These are phyloP conservation scores for Pestalotiopsis sp. DNA, from an alignment of 2,329 filamentous ascomycete species.

Conservation along the genomic window DNA sequence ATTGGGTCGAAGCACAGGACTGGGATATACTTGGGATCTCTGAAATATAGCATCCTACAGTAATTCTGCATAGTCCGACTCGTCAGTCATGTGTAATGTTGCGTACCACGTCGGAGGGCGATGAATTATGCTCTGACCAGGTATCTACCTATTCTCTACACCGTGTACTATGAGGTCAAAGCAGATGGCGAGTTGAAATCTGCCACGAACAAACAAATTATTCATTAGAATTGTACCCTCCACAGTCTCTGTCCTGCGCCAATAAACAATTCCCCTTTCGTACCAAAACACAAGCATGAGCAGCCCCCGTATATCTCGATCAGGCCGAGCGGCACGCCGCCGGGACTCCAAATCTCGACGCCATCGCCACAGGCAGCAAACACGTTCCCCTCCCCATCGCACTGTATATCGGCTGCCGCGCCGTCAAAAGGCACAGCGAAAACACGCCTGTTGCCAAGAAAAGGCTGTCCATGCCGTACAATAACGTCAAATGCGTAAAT, in stretches of 20 bases:
- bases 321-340: conserved; percentile 46
- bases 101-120: too few relatives aligned
- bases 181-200: not conserved
- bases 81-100: too few relatives aligned
- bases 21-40: too few relatives aligned
- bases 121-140: not conserved
- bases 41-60: too few relatives aligned
- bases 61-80: too few relatives aligned
- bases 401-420: conserved; percentile 45
- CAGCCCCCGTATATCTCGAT: conserved; percentile 42
- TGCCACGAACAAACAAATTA: not conserved
- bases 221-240: conserved; percentile 36
- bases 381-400: conserved; percentile 46
- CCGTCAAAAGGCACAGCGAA: conserved; percentile 54
- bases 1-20: too few relatives aligned
- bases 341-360: conserved; percentile 50
- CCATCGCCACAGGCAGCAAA: conserved; percentile 52
- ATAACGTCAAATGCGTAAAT: conserved; percentile 54
- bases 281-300: conserved; percentile 48
- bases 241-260: conserved; percentile 50
- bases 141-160: not conserved
- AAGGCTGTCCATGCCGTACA: conserved; percentile 36
- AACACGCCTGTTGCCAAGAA: conserved; percentile 50
- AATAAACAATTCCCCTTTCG: conserved; percentile 45
- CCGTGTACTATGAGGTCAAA: not conserved